phyloP scores from a whole-genome alignment of 306 rosid species.

The Lupinus albus region DNA sequence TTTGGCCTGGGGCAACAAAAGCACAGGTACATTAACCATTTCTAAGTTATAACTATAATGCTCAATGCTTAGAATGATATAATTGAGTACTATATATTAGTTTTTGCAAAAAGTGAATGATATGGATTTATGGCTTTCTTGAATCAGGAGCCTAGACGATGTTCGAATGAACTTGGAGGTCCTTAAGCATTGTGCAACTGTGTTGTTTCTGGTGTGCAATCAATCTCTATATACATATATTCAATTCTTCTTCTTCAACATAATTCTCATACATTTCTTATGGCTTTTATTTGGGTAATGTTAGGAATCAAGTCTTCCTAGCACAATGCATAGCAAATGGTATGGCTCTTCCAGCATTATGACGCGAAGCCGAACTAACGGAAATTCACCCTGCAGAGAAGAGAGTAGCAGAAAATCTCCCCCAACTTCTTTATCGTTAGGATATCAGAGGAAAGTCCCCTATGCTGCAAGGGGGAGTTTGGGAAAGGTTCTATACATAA shows the following conservation, averaged over 20 bases:
- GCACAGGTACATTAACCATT: slow-evolving; percentile 60
- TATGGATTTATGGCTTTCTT: not conserved
- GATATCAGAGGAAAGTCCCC: slow-evolving; percentile 73
- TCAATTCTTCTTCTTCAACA: slow-evolving; percentile 9
- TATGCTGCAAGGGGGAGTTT: slow-evolving; percentile 66
- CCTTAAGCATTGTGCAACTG: slow-evolving; percentile 91
- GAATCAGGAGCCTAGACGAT: slow-evolving; percentile 87
- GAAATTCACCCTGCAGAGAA: slow-evolving; percentile 65
- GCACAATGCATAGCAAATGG: slow-evolving; percentile 53
- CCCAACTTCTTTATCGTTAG: slow-evolving; percentile 50
- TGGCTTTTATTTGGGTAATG: slow-evolving; percentile 21
- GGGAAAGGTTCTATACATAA: slow-evolving; percentile 54
- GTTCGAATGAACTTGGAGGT: slow-evolving; percentile 99
- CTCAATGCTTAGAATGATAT: not conserved
- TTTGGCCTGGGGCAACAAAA: slow-evolving; percentile 90
- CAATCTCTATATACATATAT: not conserved
- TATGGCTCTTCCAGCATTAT: slow-evolving; percentile 51
- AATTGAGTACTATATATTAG: not conserved
- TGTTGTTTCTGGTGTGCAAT: slow-evolving; percentile 74
- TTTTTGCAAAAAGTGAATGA: slow-evolving; percentile 9
- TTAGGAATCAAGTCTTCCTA: slow-evolving; percentile 88
- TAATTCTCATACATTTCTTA: slow-evolving; percentile 24
- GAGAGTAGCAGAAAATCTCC: slow-evolving; percentile 71
- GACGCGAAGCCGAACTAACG: slow-evolving; percentile 72
- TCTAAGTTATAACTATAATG: not conserved